Evolutionary conservation across 2,329 filamentous ascomycete species (phyloP).

Genomic region (Fusarium sp.): DNA sequence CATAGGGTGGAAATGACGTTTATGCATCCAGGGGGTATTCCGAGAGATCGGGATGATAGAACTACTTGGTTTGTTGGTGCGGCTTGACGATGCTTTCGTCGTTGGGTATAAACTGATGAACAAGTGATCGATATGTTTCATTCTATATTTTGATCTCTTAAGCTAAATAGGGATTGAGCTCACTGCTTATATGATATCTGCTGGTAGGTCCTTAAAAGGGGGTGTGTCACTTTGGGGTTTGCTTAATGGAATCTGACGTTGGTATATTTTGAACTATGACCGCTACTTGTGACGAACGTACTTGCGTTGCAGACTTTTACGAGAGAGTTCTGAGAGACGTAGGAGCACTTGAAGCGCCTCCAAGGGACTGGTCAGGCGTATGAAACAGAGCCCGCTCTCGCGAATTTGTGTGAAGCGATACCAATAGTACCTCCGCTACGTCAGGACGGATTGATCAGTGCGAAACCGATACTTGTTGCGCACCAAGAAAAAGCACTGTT

Average conservation of each 20-base stretch:
- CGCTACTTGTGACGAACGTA: rapidly evolving
- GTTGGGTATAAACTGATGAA: rapidly evolving
- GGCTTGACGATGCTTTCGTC: background rate
- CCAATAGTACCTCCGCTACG: rapidly evolving
- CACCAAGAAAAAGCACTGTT: background rate
- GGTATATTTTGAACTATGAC: rapidly evolving
- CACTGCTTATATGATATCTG: background rate
- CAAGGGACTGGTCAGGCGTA: rapidly evolving
- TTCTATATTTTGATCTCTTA: background rate
- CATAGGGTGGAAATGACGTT: background rate
- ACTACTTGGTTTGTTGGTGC: background rate
- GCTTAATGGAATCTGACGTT: rapidly evolving
- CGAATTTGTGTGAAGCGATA: rapidly evolving
- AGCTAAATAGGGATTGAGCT: background rate
- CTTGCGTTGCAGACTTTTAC: too few relatives aligned
- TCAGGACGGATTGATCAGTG: rapidly evolving
- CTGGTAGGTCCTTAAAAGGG: background rate
- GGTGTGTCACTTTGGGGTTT: rapidly evolving
- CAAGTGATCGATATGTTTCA: background rate
- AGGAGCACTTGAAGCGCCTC: background rate
- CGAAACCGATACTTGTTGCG: too few relatives aligned
- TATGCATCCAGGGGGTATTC: background rate
- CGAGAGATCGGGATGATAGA: background rate
- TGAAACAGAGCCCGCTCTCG: rapidly evolving
- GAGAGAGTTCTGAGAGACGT: rapidly evolving